Percentiles rank a stretch among this genome's conserved stretches.
These are phyloP conservation scores for Torulaspora microellipsoides DNA, from an alignment of 805 yeast genomes.

Conservation along the genomic window DNA sequence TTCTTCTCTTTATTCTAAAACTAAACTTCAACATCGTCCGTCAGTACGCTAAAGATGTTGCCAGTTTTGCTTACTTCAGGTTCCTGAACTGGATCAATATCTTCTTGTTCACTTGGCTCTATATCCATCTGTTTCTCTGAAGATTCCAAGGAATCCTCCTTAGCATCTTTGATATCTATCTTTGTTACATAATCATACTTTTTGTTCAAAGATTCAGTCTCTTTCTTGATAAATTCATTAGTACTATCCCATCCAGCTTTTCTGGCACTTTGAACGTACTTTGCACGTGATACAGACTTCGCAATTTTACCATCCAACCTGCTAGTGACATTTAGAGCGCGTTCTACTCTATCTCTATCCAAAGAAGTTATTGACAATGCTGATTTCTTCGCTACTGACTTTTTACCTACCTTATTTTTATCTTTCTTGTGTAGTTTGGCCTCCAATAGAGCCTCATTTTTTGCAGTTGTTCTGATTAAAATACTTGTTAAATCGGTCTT, in stretches of 20 bases:
- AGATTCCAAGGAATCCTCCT: constrained; percentile 2
- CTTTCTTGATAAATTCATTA: constrained; percentile 45
- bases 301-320: constrained; percentile 57
- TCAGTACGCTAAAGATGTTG: constrained; percentile 32
- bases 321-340: constrained; percentile 50
- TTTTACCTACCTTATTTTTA: constrained; percentile 28
- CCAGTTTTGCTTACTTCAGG: background rate
- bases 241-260: constrained; percentile 71
- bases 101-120: constrained; percentile 20
- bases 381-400: constrained; percentile 15
- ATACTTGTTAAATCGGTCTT: constrained; percentile 57
- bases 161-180: background rate
- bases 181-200: background rate
- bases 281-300: constrained; percentile 60
- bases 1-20: too few relatives aligned
- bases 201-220: constrained; percentile 12
- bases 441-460: constrained; percentile 57
- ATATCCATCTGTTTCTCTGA: constrained; percentile 2
- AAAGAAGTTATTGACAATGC: constrained; percentile 27
- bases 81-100: constrained; percentile 13
- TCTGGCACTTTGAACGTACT: constrained; percentile 55
- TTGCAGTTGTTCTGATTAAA: constrained; percentile 61
- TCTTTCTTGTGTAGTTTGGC: constrained; percentile 47
- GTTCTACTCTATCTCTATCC: constrained; percentile 41
- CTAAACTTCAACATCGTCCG: constrained; percentile 31